phyloP scores from a whole-genome alignment of 2,329 filamentous ascomycete genomes.

The Colletotrichum higginsianum region DNA sequence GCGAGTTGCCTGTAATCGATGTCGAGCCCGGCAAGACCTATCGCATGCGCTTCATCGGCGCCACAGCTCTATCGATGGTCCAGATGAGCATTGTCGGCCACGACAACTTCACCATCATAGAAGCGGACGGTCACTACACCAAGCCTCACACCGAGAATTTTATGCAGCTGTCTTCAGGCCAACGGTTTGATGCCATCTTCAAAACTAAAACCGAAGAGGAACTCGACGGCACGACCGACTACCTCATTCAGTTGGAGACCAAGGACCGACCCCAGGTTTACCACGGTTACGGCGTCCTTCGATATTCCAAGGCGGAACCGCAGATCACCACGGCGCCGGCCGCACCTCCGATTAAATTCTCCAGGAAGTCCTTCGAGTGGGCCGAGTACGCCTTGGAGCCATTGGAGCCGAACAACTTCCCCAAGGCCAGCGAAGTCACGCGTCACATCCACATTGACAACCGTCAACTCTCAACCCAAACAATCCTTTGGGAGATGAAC shows the following conservation, averaged over 20 bases:
- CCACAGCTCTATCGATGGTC: constrained; percentile 67
- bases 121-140: constrained; percentile 71
- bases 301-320: constrained; percentile 50
- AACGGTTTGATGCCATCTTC: constrained; percentile 73
- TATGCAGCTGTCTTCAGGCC: constrained; percentile 70
- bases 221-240: constrained; percentile 55
- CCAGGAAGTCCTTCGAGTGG: constrained; percentile 55
- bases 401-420: constrained; percentile 51
- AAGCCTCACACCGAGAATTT: constrained; percentile 61
- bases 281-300: constrained; percentile 64
- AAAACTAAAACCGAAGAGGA: constrained; percentile 65
- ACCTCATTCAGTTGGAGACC: constrained; percentile 64
- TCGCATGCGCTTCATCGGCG: constrained; percentile 72
- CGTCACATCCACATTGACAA: constrained; percentile 62
- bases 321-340: constrained; percentile 35
- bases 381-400: constrained; percentile 64
- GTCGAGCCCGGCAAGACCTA: constrained; percentile 74
- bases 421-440: constrained; percentile 62
- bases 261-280: constrained; percentile 63
- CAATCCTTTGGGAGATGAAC: constrained; percentile 50
- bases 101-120: constrained; percentile 69
- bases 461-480: constrained; percentile 13
- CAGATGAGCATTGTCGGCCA: constrained; percentile 72
- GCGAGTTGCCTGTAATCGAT: constrained; percentile 66
- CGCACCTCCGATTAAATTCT: constrained; percentile 50